A percentile compares a stretch with the other conserved stretches of the same genome.
These are phyloP conservation scores for Albugo candida DNA, from an alignment of 352 stramenopile genomes.

Conservation along the genomic window DNA sequence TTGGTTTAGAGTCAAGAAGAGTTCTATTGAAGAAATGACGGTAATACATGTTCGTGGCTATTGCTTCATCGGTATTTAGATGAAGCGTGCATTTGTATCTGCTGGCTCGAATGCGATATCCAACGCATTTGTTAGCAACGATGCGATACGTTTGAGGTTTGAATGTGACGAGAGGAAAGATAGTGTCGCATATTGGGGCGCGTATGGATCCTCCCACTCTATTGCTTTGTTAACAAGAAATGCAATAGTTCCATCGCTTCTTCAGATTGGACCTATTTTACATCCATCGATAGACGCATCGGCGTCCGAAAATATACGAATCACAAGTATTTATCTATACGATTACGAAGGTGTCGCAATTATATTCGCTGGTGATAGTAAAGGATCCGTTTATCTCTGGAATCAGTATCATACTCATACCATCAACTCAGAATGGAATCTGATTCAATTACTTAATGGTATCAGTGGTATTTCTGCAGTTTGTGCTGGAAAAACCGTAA, in stretches of 20 bases:
- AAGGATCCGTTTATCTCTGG: slow-evolving; percentile 44
- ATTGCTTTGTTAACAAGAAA: slow-evolving; percentile 15
- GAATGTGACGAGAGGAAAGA: neutral
- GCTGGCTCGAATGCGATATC: slow-evolving; percentile 30
- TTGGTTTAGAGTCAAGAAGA: too few species aligned
- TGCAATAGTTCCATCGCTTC: slow-evolving; percentile 5
- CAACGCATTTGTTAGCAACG: slow-evolving; percentile 22
- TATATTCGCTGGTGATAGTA: slow-evolving; percentile 39
- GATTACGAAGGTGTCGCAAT: slow-evolving; percentile 1
- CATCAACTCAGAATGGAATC: slow-evolving; percentile 6
- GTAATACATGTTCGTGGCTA: too few species aligned
- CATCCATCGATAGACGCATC: slow-evolving; percentile 15
- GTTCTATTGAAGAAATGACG: too few species aligned
- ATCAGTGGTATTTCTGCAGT: neutral
- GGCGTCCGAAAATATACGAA: slow-evolving; percentile 3
- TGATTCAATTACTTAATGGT: slow-evolving; percentile 2
- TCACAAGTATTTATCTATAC: slow-evolving; percentile 26
- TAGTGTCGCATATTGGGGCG: slow-evolving; percentile 7
- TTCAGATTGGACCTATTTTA: slow-evolving; percentile 18
- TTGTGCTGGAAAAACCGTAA: too few species aligned
- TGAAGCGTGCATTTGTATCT: slow-evolving; percentile 23
- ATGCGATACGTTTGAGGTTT: neutral
- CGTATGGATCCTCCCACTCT: slow-evolving; percentile 25
- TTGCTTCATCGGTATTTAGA: slow-evolving; percentile 1
- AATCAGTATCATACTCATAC: neutral